Percentiles rank a stretch among this genome's conserved stretches.
phyloP scores from a whole-genome alignment of 192 early-diverging fungal genomes.

The Cetraspora pellucida region DNA sequence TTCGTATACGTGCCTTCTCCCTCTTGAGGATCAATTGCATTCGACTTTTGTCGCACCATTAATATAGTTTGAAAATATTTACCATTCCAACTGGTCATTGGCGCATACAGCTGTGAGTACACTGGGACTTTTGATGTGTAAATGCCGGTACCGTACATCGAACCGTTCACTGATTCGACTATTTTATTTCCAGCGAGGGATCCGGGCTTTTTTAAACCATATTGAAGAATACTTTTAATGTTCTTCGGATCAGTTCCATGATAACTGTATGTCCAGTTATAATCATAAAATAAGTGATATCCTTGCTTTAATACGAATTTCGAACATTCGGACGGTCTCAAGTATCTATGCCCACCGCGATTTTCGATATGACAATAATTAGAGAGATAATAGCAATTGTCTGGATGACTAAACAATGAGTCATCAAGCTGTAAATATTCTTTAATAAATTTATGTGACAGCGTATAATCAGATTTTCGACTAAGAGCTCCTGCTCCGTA shows the following conservation, averaged over 20 bases:
- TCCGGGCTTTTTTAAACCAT: background rate
- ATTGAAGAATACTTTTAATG: background rate
- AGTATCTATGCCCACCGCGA: background rate
- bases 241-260: background rate
- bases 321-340: conserved; percentile 3
- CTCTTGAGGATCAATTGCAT: background rate
- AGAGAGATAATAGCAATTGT: background rate
- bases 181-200: background rate
- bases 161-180: background rate
- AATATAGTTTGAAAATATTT: conserved; percentile 11
- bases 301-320: conserved; percentile 1
- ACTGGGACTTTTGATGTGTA: background rate
- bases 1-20: background rate
- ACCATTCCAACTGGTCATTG: background rate
- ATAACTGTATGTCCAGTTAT: conserved; percentile 5
- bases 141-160: background rate
- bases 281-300: background rate
- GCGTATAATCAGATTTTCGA: background rate
- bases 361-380: conserved; percentile 10
- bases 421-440: conserved; percentile 3
- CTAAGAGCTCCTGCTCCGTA: background rate
- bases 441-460: background rate
- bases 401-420: background rate
- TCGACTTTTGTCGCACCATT: background rate
- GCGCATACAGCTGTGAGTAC: background rate